Conservation (phyloP, 768 basidiomycete species). For the Dioszegia crocea region DNA sequence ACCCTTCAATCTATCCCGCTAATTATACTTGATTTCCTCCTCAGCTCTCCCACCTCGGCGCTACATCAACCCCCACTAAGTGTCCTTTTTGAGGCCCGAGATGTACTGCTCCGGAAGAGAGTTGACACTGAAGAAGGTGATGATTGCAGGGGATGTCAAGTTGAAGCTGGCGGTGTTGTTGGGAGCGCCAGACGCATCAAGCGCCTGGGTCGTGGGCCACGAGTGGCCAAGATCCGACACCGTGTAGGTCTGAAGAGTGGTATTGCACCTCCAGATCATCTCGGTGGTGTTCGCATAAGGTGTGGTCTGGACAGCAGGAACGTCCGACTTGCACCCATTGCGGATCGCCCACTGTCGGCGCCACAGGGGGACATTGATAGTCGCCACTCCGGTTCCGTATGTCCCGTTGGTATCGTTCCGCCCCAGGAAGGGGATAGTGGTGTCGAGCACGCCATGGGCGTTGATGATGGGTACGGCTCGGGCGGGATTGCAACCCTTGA, state of each 20-base stretch:
- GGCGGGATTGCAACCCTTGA: constrained; percentile 20
- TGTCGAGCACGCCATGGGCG: constrained; percentile 32
- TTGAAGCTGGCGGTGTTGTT: constrained; percentile 26
- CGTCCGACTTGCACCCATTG: constrained; percentile 26
- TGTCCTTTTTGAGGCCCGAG: too few relatives aligned
- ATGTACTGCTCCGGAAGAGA: constrained; percentile 11
- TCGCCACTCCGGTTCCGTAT: constrained; percentile 2
- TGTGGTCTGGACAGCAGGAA: not conserved
- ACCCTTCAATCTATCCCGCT: too few relatives aligned
- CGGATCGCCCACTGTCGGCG: constrained; percentile 29
- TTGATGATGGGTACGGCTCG: constrained; percentile 26
- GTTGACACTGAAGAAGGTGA: constrained; percentile 21
- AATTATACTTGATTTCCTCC: too few relatives aligned
- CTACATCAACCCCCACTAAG: too few relatives aligned
- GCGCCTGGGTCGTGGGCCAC: constrained; percentile 34
- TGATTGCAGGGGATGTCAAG: constrained; percentile 15
- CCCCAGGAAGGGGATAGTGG: constrained; percentile 30
- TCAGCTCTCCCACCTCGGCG: too few relatives aligned
- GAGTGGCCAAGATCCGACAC: constrained; percentile 30
- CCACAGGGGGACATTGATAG: constrained; percentile 15
- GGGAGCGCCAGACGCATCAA: constrained; percentile 26
- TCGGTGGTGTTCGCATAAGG: constrained; percentile 22
- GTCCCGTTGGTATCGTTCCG: constrained; percentile 13
- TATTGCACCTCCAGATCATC: constrained; percentile 18
- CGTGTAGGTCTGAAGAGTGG: constrained; percentile 22